A percentile compares a stretch with the other conserved stretches of the same genome.
Evolutionary conservation across 441 rosid species (phyloP).

Genomic region (Gossypium gossypioides): DNA sequence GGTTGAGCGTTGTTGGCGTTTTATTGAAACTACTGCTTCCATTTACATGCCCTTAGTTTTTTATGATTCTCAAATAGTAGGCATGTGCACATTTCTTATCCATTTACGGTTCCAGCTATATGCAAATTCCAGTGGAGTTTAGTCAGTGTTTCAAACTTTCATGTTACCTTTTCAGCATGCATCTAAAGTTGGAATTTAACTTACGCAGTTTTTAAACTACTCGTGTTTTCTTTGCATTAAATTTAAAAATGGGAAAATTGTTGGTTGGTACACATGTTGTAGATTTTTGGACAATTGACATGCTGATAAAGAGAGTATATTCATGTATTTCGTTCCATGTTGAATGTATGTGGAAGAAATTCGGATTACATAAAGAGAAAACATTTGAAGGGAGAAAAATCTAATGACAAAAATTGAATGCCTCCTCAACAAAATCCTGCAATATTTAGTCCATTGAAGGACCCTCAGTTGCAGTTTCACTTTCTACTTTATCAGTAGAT

Average conservation of each 20-base stretch:
- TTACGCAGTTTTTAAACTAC: no score
- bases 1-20: not conserved
- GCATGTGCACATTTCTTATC: not conserved
- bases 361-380: not conserved
- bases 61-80: not conserved
- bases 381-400: not conserved
- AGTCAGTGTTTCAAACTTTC: no score
- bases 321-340: not conserved
- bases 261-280: not conserved
- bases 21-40: not conserved
- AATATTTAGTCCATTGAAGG: slow-evolving; percentile 18
- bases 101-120: not conserved
- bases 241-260: not conserved
- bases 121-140: not conserved
- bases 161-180: no score
- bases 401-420: not conserved
- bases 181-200: no score
- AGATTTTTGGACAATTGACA: not conserved
- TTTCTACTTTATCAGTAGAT: slow-evolving; percentile 20
- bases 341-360: not conserved
- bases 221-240: not conserved
- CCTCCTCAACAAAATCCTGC: not conserved
- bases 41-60: not conserved
- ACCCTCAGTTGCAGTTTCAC: slow-evolving; percentile 18
- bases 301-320: no score